Evolutionary conservation across 768 basidiomycete species (phyloP).

Genomic region (Termitomyces sp.): DNA sequence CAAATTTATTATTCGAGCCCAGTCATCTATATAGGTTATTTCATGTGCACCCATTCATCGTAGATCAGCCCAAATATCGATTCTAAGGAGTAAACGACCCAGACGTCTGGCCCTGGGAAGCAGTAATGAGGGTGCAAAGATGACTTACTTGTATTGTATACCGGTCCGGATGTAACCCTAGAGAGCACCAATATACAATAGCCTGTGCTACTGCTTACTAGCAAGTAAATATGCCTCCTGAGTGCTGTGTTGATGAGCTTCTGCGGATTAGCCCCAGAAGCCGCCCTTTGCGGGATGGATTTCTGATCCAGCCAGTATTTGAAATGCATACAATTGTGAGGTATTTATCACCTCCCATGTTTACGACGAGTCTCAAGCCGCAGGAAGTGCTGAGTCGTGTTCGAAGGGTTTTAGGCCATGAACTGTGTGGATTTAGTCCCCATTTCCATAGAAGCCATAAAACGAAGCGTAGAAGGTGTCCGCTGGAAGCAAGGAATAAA

Average conservation of each 20-base stretch:
- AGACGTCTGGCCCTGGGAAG: neutral
- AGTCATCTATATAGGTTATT: neutral
- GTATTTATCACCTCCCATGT: neutral
- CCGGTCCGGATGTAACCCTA: neutral
- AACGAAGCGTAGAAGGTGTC: neutral
- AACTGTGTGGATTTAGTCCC: neutral
- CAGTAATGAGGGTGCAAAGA: neutral
- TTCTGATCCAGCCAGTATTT: neutral
- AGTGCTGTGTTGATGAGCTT: neutral
- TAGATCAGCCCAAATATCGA: neutral
- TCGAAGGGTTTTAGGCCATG: neutral
- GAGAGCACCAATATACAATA: neutral
- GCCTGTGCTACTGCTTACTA: neutral
- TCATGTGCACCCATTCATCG: neutral
- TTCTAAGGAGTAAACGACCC: neutral
- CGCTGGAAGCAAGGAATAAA: neutral
- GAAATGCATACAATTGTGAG: neutral
- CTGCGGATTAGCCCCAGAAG: neutral
- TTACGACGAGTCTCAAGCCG: neutral
- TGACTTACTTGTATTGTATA: neutral
- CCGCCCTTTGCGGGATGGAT: neutral
- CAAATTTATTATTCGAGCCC: neutral
- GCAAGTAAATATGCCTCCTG: neutral
- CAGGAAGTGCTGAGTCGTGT: neutral
- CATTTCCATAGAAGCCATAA: neutral